Conservation (phyloP, 2,329 filamentous ascomycete genomes). For the Ophiocordyceps unilateralis region DNA sequence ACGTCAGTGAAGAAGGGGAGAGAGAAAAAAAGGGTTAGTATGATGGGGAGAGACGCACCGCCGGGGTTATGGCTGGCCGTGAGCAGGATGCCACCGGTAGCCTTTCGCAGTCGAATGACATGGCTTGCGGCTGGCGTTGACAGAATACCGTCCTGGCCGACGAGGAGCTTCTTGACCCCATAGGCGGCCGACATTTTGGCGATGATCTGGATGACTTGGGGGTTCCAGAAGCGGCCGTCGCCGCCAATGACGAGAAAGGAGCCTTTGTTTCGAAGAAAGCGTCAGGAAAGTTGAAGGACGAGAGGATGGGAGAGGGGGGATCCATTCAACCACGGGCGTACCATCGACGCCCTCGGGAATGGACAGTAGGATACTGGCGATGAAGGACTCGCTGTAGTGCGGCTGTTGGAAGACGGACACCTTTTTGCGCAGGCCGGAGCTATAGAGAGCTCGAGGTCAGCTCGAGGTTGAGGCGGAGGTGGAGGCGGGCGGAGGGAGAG, state of each 20-base stretch:
- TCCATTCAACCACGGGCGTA: conserved; percentile 10
- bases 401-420: conserved; percentile 92
- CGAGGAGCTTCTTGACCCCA: conserved; percentile 94
- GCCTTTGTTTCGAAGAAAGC: no score
- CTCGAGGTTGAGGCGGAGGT: not conserved
- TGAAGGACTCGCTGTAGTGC: conserved; percentile 92
- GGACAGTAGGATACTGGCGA: conserved; percentile 83
- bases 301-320: not conserved
- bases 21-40: not conserved
- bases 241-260: conserved; percentile 91
- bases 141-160: conserved; percentile 91
- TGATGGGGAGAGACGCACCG: conserved; percentile 56
- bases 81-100: conserved; percentile 89
- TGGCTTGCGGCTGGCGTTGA: conserved; percentile 94
- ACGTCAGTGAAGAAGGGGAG: conserved; percentile 2
- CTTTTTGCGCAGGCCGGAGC: conserved; percentile 96
- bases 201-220: conserved; percentile 89
- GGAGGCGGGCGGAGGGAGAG: conserved; percentile 3
- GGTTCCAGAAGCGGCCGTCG: conserved; percentile 94
- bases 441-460: conserved; percentile 20
- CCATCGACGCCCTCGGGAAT: conserved; percentile 88
- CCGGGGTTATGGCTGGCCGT: conserved; percentile 98
- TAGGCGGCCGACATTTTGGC: conserved; percentile 95
- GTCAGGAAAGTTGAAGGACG: no score
- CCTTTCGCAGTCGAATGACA: conserved; percentile 84